These are phyloP conservation scores for Puccinia hordei DNA, from an alignment of 1,284 basidiomycete species.

Conservation along the genomic window DNA sequence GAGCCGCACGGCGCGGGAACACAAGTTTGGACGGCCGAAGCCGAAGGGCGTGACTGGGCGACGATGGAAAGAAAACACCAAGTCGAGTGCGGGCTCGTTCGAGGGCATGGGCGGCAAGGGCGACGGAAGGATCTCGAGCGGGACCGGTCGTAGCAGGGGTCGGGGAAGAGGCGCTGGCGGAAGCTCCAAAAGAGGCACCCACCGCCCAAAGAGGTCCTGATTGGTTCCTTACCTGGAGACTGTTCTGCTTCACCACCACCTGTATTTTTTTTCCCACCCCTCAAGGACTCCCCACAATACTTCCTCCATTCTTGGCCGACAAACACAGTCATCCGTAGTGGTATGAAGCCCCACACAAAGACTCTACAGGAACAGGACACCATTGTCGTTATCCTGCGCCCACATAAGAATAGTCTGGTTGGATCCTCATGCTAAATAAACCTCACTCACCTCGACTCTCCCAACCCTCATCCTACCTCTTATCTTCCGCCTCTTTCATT, in stretches of 20 bases:
- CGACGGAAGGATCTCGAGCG: conserved; percentile 45
- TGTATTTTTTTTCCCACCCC: neutral
- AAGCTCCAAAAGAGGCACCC: conserved; percentile 19
- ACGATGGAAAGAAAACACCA: conserved; percentile 50
- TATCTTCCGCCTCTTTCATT: no score
- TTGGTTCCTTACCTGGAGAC: neutral
- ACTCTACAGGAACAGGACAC: no score
- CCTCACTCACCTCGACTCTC: no score
- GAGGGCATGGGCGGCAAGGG: conserved; percentile 49
- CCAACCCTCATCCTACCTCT: no score
- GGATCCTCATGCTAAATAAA: no score
- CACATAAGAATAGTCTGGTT: no score
- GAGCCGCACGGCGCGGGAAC: conserved; percentile 33
- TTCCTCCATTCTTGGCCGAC: no score
- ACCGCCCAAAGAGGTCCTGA: conserved; percentile 18
- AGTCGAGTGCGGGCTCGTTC: conserved; percentile 31
- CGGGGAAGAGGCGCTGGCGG: conserved; percentile 17
- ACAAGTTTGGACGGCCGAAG: conserved; percentile 49
- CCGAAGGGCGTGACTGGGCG: conserved; percentile 48
- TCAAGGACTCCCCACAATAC: no score
- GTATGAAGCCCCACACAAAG: no score
- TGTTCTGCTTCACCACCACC: neutral
- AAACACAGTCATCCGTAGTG: no score
- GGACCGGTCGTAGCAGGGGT: neutral
- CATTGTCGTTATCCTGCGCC: no score